Conservation (phyloP, 331 rosid genomes). For the Spiraea crenata region DNA sequence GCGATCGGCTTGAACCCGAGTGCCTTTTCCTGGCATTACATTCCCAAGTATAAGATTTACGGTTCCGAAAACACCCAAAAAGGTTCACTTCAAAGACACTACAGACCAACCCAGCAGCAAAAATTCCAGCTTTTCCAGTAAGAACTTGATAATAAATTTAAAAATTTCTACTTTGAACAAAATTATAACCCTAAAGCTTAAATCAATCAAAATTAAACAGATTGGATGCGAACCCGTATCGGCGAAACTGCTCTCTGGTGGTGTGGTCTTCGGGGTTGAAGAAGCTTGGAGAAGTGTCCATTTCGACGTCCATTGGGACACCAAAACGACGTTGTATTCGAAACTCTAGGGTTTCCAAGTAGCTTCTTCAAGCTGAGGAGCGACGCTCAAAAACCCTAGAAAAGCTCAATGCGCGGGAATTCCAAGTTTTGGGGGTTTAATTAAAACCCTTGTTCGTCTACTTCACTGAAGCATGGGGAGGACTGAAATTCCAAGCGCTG, state of each 20-base stretch:
- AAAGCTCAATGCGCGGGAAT: conserved; percentile 36
- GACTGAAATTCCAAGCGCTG: background rate
- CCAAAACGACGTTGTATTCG: background rate
- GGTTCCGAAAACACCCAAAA: background rate
- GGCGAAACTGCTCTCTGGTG: conserved; percentile 55
- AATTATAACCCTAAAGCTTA: conserved; percentile 6
- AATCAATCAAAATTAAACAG: background rate
- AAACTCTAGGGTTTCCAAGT: background rate
- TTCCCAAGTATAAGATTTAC: background rate
- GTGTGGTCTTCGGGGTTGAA: conserved; percentile 71
- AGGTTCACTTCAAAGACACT: background rate
- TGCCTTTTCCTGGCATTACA: conserved; percentile 64
- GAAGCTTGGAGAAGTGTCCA: conserved; percentile 55
- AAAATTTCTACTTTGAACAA: background rate
- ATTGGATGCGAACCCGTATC: conserved; percentile 54
- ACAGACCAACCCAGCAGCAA: background rate
- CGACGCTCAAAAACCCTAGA: conserved; percentile 44
- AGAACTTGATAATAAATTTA: background rate
- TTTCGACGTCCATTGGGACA: conserved; percentile 46
- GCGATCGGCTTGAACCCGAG: conserved; percentile 47
- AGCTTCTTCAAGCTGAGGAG: background rate
- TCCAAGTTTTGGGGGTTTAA: background rate
- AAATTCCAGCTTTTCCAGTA: background rate
- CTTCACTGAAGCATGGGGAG: background rate
- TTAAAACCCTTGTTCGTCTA: background rate